Conservation (phyloP, 1,284 basidiomycete genomes). For the Pseudozyma sp. region DNA sequence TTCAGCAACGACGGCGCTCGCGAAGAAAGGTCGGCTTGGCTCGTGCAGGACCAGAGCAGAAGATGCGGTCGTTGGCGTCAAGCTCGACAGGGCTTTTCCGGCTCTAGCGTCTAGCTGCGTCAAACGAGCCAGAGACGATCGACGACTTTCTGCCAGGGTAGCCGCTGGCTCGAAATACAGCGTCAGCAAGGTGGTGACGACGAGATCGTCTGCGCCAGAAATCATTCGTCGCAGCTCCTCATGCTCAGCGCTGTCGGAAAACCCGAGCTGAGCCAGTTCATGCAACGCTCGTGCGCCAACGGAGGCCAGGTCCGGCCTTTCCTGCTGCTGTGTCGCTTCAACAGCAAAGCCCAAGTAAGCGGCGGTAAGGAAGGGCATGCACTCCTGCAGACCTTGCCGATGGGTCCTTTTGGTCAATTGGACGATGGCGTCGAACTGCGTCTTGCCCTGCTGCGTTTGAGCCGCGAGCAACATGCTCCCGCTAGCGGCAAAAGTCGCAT, state of each 20-base stretch:
- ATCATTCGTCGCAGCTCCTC: constrained; percentile 21
- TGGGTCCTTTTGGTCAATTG: constrained; percentile 73
- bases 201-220: constrained; percentile 22
- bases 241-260: constrained; percentile 11
- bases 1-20: constrained; percentile 20
- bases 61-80: constrained; percentile 9
- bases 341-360: constrained; percentile 74
- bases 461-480: constrained; percentile 52
- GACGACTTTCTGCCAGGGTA: constrained; percentile 10
- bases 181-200: constrained; percentile 19
- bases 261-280: constrained; percentile 20
- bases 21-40: constrained; percentile 46
- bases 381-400: constrained; percentile 74
- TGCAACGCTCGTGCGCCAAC: constrained; percentile 15
- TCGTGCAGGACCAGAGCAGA: constrained; percentile 25
- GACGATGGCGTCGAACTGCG: constrained; percentile 76
- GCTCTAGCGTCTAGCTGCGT: constrained; percentile 7
- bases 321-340: constrained; percentile 56
- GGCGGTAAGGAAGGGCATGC: constrained; percentile 80
- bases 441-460: constrained; percentile 68
- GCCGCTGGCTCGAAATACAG: constrained; percentile 29
- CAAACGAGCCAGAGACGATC: constrained; percentile 6
- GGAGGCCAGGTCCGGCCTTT: neutral
- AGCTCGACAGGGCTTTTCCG: constrained; percentile 9
- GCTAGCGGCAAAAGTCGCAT: constrained; percentile 30